Base-by-base conservation (phyloP, 768 basidiomycete genomes). In the Leccinum subgranulosum region DNA sequence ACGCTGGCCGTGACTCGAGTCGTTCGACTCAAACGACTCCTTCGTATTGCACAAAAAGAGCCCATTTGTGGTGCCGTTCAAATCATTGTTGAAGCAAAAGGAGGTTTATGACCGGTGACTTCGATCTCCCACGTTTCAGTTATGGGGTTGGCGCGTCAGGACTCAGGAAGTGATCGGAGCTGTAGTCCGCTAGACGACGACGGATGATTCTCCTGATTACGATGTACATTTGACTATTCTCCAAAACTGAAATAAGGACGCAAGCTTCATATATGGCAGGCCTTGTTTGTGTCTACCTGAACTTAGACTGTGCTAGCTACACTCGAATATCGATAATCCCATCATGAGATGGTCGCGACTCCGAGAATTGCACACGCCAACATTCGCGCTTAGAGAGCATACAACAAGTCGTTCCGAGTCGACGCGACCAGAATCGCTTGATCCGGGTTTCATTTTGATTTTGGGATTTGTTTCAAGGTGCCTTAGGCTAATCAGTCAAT, bases 51-150 rank as follows among this genome's bases (percentile, higher is more conserved):
- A 94, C 25, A 89, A 88, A 64, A 73, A 79, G 2, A 79, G 87
- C 64, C 90, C 90, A 3, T 79, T 83, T 34, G 78, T 85, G 8
- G 73, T 94, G 8, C 90, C 92, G 15, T 94, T 93, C 74, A 84
- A 84, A 58, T 86, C 85, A 10, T 75, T 77, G 8, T 76, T 76
- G 46, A 85, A 84, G 64, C 81, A 84, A 58, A 82, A 75, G 49
- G 87, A 87, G 63, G 93, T 92, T 69, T 93, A 93, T 63, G 83
- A 86, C 72, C 76, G 79, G 51, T 92, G 90, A 85, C 63, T 92
- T 43, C 81, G 84, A 65, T 85, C 85, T 3, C 86, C 88, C 2
- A 81, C 84, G 9, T 94, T 94, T 73, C 90, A 87, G n/a, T 60
- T 87, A 41, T 94, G 3, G 29, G 91, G 90, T 75, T 93, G 28